Evolutionary conservation across 345 rosid genomes (phyloP), one percentile per base, ranked within the genome.

Genomic region (Gynandropsis gynandra): DNA sequence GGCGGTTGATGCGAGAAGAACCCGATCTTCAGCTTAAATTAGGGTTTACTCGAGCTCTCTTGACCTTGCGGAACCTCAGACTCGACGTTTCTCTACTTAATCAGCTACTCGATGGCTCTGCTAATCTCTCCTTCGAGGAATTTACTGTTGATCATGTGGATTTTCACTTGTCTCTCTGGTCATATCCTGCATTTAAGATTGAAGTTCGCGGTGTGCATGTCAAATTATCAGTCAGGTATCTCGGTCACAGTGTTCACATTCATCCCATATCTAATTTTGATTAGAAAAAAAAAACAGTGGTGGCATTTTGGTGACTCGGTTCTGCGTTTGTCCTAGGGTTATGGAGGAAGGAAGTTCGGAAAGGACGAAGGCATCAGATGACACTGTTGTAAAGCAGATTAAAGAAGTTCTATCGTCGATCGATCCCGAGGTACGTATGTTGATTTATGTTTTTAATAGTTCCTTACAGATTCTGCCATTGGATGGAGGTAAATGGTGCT

Each of bases 351-450:
- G 76, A 55, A 56, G 74, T 42, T 50, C 45, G 24, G 65, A 65
- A 34, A 66, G 65, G 61, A 47, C 3, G 51, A 31, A 52, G 65
- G 69, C 61, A 41, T 63, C 66, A 37, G 44, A 37, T 44, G 63
- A 65, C 27, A 54, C 44, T 10, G 63, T 58, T 15, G 54, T 50
- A 4, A 66, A 66, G 61, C 76, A 81, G 64, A 59, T 74, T 35
- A 75, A 71, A 60, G 75, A 72, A 75, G 66, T 55, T 47, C 63
- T 90, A 13, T 78, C 70, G 9, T 71, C 54, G 20, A 60, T 83
- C 37, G 98, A 90, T 68, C 87, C 96, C 34, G 85, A 86, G 92
- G 98, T 90, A 68, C 45, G n/a, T 38, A 4, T 31, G 39, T 16
- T 14, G 8, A 24, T 33, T 18, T 47, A 24, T 10, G 62, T 52